phyloP scores from a whole-genome alignment of 306 rosid species.

The Glycine tomentella region DNA sequence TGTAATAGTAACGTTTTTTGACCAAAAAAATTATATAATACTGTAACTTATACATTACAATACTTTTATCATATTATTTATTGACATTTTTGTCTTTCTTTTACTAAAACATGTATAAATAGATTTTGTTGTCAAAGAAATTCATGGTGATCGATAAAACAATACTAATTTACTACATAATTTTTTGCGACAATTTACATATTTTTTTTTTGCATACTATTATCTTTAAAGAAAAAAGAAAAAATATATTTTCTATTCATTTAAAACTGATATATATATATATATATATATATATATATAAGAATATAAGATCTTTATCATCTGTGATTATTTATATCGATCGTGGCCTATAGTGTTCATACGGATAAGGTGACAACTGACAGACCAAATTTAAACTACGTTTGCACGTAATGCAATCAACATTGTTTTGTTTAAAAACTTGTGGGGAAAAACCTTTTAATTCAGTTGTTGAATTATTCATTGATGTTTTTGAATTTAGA shows the following conservation, averaged over 20 bases:
- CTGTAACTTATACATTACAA: too few relatives aligned
- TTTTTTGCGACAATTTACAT: background rate
- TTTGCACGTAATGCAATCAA: constrained; percentile 8
- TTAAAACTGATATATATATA: too few relatives aligned
- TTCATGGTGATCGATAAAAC: background rate
- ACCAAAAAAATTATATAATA: too few relatives aligned
- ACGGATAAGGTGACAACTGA: constrained; percentile 8
- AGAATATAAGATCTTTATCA: background rate
- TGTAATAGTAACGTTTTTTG: too few relatives aligned
- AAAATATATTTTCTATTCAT: too few relatives aligned
- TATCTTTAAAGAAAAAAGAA: background rate
- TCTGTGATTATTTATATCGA: background rate
- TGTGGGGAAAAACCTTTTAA: background rate
- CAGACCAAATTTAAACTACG: constrained; percentile 29
- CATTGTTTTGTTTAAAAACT: background rate
- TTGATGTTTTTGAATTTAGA: constrained; percentile 30
- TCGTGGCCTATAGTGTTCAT: background rate
- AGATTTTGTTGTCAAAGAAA: background rate
- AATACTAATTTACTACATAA: background rate
- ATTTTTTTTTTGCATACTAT: too few relatives aligned
- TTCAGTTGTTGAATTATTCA: constrained; percentile 4
- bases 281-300: too few relatives aligned
- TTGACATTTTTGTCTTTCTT: too few relatives aligned
- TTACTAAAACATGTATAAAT: too few relatives aligned
- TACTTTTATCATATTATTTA: too few relatives aligned